Conservation (phyloP, 2,329 filamentous ascomycete species). For the Paecilomyces fulvus region DNA sequence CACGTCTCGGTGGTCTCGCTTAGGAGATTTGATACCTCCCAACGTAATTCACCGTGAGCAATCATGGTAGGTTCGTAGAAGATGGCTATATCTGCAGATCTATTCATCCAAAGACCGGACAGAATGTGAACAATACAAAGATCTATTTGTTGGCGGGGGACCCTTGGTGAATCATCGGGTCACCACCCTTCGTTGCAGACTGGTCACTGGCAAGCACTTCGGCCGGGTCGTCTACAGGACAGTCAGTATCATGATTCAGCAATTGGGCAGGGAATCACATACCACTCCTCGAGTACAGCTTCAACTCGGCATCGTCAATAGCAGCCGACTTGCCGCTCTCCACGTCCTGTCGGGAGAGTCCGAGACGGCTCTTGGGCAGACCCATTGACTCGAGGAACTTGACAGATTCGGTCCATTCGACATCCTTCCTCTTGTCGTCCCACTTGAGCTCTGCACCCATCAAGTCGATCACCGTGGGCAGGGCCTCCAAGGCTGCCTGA, state of each 20-base stretch:
- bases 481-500: slow-evolving; percentile 76
- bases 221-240: slow-evolving; percentile 42
- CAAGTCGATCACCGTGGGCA: slow-evolving; percentile 78
- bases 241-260: slow-evolving; percentile 5
- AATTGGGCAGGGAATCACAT: slow-evolving; percentile 10
- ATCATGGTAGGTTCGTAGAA: background rate
- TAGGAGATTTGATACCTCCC: background rate
- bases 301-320: slow-evolving; percentile 32
- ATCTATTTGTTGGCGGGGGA: slow-evolving; percentile 43
- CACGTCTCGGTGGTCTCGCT: background rate
- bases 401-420: slow-evolving; percentile 69
- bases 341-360: slow-evolving; percentile 49
- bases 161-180: slow-evolving; percentile 36
- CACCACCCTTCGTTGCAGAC: slow-evolving; percentile 35
- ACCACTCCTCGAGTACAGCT: slow-evolving; percentile 35
- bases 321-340: slow-evolving; percentile 46
- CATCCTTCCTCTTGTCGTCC: slow-evolving; percentile 62
- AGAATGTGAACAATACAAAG: background rate
- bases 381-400: slow-evolving; percentile 55
- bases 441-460: slow-evolving; percentile 80
- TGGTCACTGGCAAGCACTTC: slow-evolving; percentile 45
- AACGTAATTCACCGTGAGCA: background rate
- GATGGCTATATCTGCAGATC: background rate
- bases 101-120: slow-evolving; percentile 4
- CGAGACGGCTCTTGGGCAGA: slow-evolving; percentile 48